Evolutionary conservation across 371 early-diverging fungal genomes (phyloP), one percentile per base, ranked within the genome.

Genomic region (Rhizopus arrhizus): DNA sequence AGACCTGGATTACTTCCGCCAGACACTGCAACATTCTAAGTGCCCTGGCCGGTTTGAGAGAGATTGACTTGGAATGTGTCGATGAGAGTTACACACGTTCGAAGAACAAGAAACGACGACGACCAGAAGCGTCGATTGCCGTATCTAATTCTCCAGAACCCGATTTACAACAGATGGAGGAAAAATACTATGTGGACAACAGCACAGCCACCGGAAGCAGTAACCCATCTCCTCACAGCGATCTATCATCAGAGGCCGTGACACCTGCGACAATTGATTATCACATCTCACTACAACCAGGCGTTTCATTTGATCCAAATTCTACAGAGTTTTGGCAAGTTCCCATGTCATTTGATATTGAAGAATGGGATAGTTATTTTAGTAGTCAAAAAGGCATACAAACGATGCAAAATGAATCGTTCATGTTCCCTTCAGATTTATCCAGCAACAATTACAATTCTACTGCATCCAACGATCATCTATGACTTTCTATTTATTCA

Each of bases 21-120:
- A 59, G 79, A 41, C 76, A 75, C 49, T 72, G 72, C 48, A 79
- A 75, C 51, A 79, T 79, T 8, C 58, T 79, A 22, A 76, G 79
- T 12, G 79, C 74, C 41, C 53, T 79, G 4, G 79, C 79, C n/a
- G 79, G 79, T 10, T 50, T 79, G 54, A 61, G 79, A 34, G 79
- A 79, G 15, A 75, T 79, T 59, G 72, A 79, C 45, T 54, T 75
- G 4, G 72, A 73, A 15, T 65, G 62, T 28, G 67, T 67, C 6
- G 65, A 69, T 51, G 60, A 72, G 58, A 64, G 71, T 40, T 65
- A 63, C 50, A 59, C 57, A 5, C 41, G 35, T 13, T 61, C 61
- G 8, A 32, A 11, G 41, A 45, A 34, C 42, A 52, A 28, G 46
- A 58, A 48, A 11, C 22, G 59, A 53, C 28, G 22, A 34, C 28